Percentiles rank a stretch among this genome's conserved stretches.
Conservation (phyloP, 768 basidiomycete species). For the Russula ochroleuca region DNA sequence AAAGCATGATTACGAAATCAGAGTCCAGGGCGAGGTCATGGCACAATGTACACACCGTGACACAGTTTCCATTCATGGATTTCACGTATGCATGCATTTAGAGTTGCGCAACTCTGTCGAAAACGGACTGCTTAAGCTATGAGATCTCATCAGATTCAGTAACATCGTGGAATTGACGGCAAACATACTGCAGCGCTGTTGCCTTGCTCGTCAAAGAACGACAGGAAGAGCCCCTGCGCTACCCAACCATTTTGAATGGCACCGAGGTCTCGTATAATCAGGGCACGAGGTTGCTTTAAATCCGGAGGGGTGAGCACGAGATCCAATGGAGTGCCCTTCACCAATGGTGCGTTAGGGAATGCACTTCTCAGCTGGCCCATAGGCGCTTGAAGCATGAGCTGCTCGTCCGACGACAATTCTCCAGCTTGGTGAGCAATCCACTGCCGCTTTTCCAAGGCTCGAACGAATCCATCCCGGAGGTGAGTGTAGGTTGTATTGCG, state of each 20-base stretch:
- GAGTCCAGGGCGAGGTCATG: neutral
- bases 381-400: constrained; percentile 53
- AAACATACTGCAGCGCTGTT: constrained; percentile 65
- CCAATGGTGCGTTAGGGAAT: constrained; percentile 64
- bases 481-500: constrained; percentile 74
- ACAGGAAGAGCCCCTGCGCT: constrained; percentile 63
- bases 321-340: constrained; percentile 66
- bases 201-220: constrained; percentile 68
- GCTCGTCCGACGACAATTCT: constrained; percentile 54
- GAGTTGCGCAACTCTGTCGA: constrained; percentile 33
- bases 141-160: neutral
- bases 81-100: neutral
- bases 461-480: constrained; percentile 77
- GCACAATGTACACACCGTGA: neutral
- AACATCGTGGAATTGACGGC: neutral
- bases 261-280: constrained; percentile 71
- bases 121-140: constrained; percentile 51
- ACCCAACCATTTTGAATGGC: constrained; percentile 70
- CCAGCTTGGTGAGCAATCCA: constrained; percentile 48
- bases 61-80: neutral
- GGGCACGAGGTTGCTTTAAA: constrained; percentile 45
- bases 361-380: constrained; percentile 69
- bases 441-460: constrained; percentile 63
- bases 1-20: neutral
- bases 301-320: constrained; percentile 57